Evolutionary conservation across 306 rosid species (phyloP).

Genomic region (Amphicarpaea edgeworthii): DNA sequence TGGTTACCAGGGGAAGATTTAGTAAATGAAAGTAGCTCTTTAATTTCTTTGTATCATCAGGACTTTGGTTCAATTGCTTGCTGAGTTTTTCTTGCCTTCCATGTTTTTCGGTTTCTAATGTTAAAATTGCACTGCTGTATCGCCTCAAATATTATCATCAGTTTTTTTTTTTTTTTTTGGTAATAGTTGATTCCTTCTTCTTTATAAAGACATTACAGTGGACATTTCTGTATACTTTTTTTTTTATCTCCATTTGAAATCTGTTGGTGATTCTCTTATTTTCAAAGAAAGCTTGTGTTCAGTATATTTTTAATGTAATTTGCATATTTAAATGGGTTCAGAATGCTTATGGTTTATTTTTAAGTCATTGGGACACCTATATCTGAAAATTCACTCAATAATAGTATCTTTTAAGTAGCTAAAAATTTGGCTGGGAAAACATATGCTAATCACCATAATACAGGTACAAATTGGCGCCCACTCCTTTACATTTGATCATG

Average conservation of each 20-base stretch:
- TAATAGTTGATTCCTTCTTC: not conserved
- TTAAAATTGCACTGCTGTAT: constrained; percentile 15
- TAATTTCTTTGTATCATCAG: not conserved
- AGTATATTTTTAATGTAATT: constrained; percentile 12
- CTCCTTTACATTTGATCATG: constrained; percentile 97
- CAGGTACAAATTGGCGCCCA: constrained; percentile 98
- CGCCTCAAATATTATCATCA: not conserved
- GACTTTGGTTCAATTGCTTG: constrained; percentile 16
- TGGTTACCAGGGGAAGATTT: not conserved
- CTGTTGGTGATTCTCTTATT: constrained; percentile 26
- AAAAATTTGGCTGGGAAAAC: constrained; percentile 22
- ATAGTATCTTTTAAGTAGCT: constrained; percentile 13
- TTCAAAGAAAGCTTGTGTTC: constrained; percentile 24
- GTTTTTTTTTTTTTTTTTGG: constrained; percentile 12
- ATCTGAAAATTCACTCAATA: constrained; percentile 10
- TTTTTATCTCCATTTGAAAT: constrained; percentile 23
- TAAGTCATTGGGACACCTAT: constrained; percentile 19
- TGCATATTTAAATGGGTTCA: constrained; percentile 16
- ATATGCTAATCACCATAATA: constrained; percentile 41
- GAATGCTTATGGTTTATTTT: constrained; percentile 10
- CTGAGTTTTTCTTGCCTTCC: constrained; percentile 31
- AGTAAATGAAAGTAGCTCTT: constrained; percentile 22
- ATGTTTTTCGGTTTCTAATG: constrained; percentile 28
- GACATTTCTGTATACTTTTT: not conserved
- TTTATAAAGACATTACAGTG: not conserved